phyloP scores from a whole-genome alignment of 1,284 basidiomycete genomes.

The Papiliotrema nemorosa region DNA sequence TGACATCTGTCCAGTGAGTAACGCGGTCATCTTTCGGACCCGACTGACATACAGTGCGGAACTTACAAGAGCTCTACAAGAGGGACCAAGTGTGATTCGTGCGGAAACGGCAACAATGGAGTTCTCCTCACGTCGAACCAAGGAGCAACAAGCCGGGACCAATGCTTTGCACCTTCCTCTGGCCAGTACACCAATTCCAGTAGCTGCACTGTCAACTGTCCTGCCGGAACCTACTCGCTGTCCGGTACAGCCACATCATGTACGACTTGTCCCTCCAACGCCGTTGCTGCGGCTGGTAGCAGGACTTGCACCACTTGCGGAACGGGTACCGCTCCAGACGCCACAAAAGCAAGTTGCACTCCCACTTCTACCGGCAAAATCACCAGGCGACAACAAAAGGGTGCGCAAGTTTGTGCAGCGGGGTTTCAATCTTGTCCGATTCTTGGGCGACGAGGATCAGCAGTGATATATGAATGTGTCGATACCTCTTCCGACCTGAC shows the following conservation, averaged over 20 bases:
- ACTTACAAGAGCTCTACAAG: neutral
- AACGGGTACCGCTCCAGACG: neutral
- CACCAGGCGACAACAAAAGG: neutral
- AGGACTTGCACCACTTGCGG: neutral
- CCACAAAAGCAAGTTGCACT: conserved; percentile 1
- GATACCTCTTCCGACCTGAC: neutral
- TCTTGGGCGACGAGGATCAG: neutral
- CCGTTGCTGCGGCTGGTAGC: neutral
- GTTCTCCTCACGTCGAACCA: neutral
- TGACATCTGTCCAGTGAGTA: conserved; percentile 2
- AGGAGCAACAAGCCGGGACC: neutral
- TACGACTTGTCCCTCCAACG: neutral
- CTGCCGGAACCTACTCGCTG: neutral
- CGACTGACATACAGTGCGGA: conserved; percentile 1
- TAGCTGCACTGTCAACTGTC: neutral
- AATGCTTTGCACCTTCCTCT: neutral
- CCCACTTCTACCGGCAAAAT: neutral
- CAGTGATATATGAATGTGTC: neutral
- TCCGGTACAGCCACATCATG: neutral
- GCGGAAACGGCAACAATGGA: neutral
- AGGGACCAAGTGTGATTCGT: neutral
- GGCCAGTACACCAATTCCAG: neutral
- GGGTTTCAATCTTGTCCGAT: neutral
- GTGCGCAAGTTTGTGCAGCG: neutral
- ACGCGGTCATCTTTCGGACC: neutral